Percentiles rank a stretch among this genome's conserved stretches.
Conservation (phyloP, 257 asterid genomes). For the Ligustrum vulgare region DNA sequence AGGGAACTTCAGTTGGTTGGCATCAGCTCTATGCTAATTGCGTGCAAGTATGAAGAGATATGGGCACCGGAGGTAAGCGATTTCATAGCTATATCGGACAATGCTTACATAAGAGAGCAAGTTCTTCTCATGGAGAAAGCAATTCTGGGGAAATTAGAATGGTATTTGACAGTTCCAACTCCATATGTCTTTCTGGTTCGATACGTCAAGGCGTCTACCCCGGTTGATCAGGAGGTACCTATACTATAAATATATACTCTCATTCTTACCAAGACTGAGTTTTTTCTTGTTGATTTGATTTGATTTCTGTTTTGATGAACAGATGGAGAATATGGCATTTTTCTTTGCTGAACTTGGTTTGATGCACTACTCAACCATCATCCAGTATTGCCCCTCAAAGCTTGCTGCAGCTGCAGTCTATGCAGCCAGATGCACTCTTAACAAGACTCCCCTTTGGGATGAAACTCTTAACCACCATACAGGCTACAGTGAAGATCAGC, state of each 20-base stretch:
- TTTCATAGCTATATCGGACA: slow-evolving; percentile 12
- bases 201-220: slow-evolving; percentile 19
- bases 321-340: background rate
- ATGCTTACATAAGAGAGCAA: slow-evolving; percentile 15
- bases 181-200: slow-evolving; percentile 26
- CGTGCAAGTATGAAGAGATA: slow-evolving; percentile 13
- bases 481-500: slow-evolving; percentile 7
- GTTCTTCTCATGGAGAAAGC: slow-evolving; percentile 26
- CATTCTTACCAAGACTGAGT: too few relatives aligned
- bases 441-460: background rate
- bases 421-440: slow-evolving; percentile 4
- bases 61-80: slow-evolving; percentile 18
- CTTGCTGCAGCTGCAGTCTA: slow-evolving; percentile 10
- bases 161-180: slow-evolving; percentile 29
- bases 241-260: too few relatives aligned
- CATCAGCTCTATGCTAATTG: slow-evolving; percentile 17
- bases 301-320: too few relatives aligned
- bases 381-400: slow-evolving; percentile 7
- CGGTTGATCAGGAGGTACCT: background rate
- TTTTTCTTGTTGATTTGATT: too few relatives aligned
- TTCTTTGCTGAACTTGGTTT: background rate
- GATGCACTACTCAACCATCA: slow-evolving; percentile 15
- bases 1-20: slow-evolving; percentile 20
- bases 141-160: slow-evolving; percentile 19
- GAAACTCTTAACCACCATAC: slow-evolving; percentile 13